Evolutionary conservation across 2,329 filamentous ascomycete species (phyloP).

Genomic region (Pseudogymnoascus sp.): DNA sequence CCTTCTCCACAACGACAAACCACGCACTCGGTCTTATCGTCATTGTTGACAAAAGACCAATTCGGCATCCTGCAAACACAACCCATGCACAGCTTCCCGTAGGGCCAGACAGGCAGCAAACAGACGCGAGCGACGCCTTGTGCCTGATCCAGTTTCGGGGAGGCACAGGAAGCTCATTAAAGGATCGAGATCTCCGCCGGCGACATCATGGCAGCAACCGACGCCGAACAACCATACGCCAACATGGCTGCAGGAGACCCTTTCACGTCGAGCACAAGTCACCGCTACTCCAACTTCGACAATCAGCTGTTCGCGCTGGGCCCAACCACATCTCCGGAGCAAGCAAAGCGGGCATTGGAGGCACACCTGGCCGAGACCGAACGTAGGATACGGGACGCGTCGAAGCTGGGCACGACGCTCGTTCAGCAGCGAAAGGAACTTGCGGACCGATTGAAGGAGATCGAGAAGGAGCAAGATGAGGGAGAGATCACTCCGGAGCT

Average conservation of each 20-base stretch:
- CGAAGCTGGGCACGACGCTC: constrained; percentile 77
- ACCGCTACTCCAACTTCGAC: constrained; percentile 79
- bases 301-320: constrained; percentile 69
- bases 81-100: constrained; percentile 4
- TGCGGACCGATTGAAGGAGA: constrained; percentile 70
- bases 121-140: not conserved
- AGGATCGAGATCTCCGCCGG: not conserved
- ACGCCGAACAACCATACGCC: constrained; percentile 3
- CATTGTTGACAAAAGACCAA: not conserved
- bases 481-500: constrained; percentile 75
- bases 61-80: not conserved
- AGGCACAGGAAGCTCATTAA: not conserved
- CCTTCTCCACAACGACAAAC: not conserved
- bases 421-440: constrained; percentile 81
- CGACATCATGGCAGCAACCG: constrained; percentile 5
- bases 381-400: constrained; percentile 81
- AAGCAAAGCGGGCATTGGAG: constrained; percentile 81
- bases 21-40: not conserved
- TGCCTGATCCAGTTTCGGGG: not conserved
- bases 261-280: constrained; percentile 25
- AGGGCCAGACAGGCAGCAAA: constrained; percentile 1
- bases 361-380: constrained; percentile 91
- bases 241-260: constrained; percentile 4
- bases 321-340: constrained; percentile 68
- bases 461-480: constrained; percentile 68